Evolutionary conservation across 2,329 filamentous ascomycete genomes (phyloP).

Genomic region (Phialophora macrospora): DNA sequence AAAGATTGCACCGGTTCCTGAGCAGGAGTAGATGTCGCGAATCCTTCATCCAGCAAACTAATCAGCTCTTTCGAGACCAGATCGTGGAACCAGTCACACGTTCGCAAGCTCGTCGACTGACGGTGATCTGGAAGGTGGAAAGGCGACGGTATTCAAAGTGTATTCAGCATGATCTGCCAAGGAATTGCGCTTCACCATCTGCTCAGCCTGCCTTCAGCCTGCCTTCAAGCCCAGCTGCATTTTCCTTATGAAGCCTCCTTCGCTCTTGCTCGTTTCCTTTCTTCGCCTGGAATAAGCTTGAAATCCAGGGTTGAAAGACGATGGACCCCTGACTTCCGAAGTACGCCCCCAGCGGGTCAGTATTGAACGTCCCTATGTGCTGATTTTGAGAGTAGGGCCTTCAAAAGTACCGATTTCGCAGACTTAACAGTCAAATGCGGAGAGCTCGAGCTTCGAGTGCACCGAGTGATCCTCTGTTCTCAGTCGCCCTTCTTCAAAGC

Average conservation of each 20-base stretch:
- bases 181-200: not conserved
- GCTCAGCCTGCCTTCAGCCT: not conserved
- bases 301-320: not conserved
- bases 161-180: not conserved
- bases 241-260: not conserved
- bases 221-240: not conserved
- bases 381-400: not conserved
- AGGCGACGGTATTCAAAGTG: not conserved
- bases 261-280: not conserved
- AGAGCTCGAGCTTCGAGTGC: not conserved
- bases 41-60: not conserved
- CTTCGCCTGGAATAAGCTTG: not conserved
- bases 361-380: not conserved
- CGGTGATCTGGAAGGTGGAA: too few species aligned
- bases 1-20: not conserved
- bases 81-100: not conserved
- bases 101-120: not conserved
- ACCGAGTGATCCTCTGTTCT: not conserved
- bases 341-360: not conserved
- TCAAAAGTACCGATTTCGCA: not conserved
- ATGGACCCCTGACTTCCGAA: not conserved
- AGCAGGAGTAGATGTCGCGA: not conserved
- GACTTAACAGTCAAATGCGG: not conserved
- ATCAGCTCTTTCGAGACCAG: not conserved
- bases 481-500: not conserved